Percentiles rank a stretch among this genome's conserved stretches.
These are phyloP conservation scores for Aspergillus fumigatus DNA, from an alignment of 2,329 filamentous ascomycete species.

Conservation along the genomic window DNA sequence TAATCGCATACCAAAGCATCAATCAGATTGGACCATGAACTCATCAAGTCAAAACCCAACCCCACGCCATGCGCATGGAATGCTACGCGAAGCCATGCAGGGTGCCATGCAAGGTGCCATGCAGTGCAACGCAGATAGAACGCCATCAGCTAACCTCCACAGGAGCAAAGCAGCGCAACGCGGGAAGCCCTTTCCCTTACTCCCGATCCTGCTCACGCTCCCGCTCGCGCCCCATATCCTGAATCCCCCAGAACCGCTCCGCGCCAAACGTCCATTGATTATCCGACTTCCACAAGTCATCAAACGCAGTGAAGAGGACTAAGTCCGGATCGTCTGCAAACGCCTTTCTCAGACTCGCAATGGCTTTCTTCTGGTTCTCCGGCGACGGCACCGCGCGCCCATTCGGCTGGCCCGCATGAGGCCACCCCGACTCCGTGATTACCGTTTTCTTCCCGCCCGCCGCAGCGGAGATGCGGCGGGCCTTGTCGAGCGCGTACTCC, in stretches of 20 bases:
- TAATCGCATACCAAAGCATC: not conserved
- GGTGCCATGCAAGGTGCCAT: not conserved
- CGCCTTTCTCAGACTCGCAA: constrained; percentile 58
- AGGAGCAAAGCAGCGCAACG: not conserved
- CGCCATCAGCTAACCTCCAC: not conserved
- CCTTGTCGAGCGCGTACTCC: constrained; percentile 58
- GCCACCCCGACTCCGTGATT: constrained; percentile 84
- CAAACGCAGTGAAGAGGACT: constrained; percentile 73
- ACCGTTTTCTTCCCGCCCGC: constrained; percentile 59
- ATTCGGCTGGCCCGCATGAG: constrained; percentile 63
- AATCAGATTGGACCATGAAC: not conserved
- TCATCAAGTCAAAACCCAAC: not conserved
- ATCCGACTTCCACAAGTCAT: constrained; percentile 73
- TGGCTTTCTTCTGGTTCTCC: constrained; percentile 62
- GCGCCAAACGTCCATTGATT: constrained; percentile 59
- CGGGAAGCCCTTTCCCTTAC: not conserved
- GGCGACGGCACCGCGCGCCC: constrained; percentile 63
- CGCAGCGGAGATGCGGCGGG: constrained; percentile 40
- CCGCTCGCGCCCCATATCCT: constrained; percentile 1
- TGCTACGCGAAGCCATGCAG: not conserved
- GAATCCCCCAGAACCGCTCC: constrained; percentile 73
- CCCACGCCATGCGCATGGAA: not conserved
- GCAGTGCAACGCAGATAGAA: not conserved
- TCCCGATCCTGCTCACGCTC: no score
- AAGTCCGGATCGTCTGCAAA: constrained; percentile 49